These are phyloP conservation scores for Pyrenochaeta sp. DNA, from an alignment of 2,329 filamentous ascomycete genomes.

Conservation along the genomic window DNA sequence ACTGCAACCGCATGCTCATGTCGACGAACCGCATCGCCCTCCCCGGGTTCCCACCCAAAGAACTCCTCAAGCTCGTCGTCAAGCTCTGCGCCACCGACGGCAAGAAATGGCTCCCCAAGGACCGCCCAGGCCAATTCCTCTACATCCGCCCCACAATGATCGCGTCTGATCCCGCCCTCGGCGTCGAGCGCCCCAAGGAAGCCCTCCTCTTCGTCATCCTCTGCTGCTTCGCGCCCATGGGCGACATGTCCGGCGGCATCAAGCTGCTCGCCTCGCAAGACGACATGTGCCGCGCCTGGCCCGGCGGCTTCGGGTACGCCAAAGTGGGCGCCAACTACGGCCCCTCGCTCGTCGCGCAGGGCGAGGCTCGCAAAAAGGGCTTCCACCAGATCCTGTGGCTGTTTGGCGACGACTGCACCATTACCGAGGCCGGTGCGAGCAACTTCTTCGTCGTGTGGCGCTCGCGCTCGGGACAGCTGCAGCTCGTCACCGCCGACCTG, in stretches of 20 bases:
- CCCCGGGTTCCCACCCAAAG: conserved; percentile 73
- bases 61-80: conserved; percentile 77
- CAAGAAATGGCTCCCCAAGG: conserved; percentile 78
- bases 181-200: conserved; percentile 79
- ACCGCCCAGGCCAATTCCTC: conserved; percentile 73
- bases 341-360: conserved; percentile 78
- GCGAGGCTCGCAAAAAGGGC: conserved; percentile 74
- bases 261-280: conserved; percentile 79
- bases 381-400: conserved; percentile 96
- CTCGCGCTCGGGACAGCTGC: conserved; percentile 66
- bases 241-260: conserved; percentile 54
- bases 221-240: conserved; percentile 56
- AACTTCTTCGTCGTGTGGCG: conserved; percentile 92
- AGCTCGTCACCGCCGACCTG: conserved; percentile 84
- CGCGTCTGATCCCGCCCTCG: conserved; percentile 79
- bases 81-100: conserved; percentile 77
- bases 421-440: conserved; percentile 89
- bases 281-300: conserved; percentile 90
- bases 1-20: conserved; percentile 69
- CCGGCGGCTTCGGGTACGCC: conserved; percentile 88
- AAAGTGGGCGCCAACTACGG: conserved; percentile 96
- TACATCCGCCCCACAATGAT: conserved; percentile 91
- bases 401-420: conserved; percentile 76
- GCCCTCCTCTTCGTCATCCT: conserved; percentile 88
- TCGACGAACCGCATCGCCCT: conserved; percentile 71